These are phyloP conservation scores for Penicillium steckii DNA, from an alignment of 495 filamentous ascomycete genomes.

Conservation along the genomic window DNA sequence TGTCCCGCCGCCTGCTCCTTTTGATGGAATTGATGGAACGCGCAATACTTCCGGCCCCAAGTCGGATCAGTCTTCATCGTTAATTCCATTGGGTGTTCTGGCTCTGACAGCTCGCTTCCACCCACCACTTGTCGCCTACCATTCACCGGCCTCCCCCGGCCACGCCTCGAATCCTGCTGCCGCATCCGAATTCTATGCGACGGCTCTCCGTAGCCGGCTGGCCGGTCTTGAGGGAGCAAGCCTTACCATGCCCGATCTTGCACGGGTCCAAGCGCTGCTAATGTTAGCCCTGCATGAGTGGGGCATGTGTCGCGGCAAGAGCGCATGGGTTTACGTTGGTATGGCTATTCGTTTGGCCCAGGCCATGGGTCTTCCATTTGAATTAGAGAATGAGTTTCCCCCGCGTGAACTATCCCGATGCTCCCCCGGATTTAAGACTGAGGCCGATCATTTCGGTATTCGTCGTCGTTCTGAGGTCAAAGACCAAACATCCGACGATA, in stretches of 20 bases:
- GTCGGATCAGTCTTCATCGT: conserved; percentile 51
- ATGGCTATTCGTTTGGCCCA: conserved; percentile 75
- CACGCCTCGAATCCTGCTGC: conserved; percentile 57
- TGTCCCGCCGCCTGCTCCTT: conserved; percentile 13
- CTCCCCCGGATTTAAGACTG: conserved; percentile 39
- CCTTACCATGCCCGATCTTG: conserved; percentile 58
- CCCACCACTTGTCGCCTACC: conserved; percentile 63
- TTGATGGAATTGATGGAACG: conserved; percentile 26
- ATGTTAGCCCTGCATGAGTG: conserved; percentile 87
- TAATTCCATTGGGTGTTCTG: conserved; percentile 74
- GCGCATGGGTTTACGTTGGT: conserved; percentile 77
- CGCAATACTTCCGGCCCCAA: conserved; percentile 28
- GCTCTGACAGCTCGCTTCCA: conserved; percentile 80
- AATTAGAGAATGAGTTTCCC: conserved; percentile 48
- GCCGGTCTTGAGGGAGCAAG: conserved; percentile 51
- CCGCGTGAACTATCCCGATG: conserved; percentile 38
- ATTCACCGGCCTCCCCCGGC: conserved; percentile 48
- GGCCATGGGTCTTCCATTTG: conserved; percentile 67
- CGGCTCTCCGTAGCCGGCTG: conserved; percentile 64
- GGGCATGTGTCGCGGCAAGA: conserved; percentile 73
- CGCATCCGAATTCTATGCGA: conserved; percentile 79
- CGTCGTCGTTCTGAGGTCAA: conserved; percentile 32
- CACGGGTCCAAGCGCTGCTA: conserved; percentile 71
- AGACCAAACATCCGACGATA: conserved; percentile 49
- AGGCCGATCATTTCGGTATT: conserved; percentile 46